Conservation (phyloP, 768 basidiomycete genomes). For the Piloderma croceum region DNA sequence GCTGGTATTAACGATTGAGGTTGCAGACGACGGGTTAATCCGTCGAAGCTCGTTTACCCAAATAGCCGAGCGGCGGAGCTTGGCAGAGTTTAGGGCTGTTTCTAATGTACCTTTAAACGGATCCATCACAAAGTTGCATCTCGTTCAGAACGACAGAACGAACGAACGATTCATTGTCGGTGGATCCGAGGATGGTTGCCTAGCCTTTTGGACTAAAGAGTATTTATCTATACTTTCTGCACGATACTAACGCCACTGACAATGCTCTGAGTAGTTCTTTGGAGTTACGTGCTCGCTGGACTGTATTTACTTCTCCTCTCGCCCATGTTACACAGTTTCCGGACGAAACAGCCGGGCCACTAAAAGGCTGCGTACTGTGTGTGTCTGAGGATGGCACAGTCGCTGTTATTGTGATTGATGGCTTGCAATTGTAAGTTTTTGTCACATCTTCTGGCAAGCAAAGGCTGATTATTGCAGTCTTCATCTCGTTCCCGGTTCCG, state of each 20-base stretch:
- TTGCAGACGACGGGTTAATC: constrained; percentile 48
- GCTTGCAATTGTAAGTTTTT: constrained; percentile 67
- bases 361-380: constrained; percentile 68
- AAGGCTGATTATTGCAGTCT: constrained; percentile 40
- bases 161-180: constrained; percentile 63
- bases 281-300: constrained; percentile 65
- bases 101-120: constrained; percentile 37
- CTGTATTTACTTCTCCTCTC: constrained; percentile 65
- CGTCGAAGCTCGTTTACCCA: constrained; percentile 41
- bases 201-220: constrained; percentile 69
- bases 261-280: constrained; percentile 42
- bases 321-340: constrained; percentile 50
- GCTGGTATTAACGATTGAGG: constrained; percentile 7
- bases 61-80: constrained; percentile 20
- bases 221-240: constrained; percentile 28
- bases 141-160: constrained; percentile 52
- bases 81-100: background rate
- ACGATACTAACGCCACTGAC: background rate
- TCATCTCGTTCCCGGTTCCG: constrained; percentile 76
- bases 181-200: constrained; percentile 72
- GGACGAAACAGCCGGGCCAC: constrained; percentile 45
- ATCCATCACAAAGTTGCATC: constrained; percentile 44
- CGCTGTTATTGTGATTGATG: constrained; percentile 69
- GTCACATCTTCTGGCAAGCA: constrained; percentile 3
- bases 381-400: constrained; percentile 76